Percentiles rank a stretch among this genome's conserved stretches.
These are phyloP conservation scores for Leccinum longicurvipes DNA, from an alignment of 768 basidiomycete species.

Conservation along the genomic window DNA sequence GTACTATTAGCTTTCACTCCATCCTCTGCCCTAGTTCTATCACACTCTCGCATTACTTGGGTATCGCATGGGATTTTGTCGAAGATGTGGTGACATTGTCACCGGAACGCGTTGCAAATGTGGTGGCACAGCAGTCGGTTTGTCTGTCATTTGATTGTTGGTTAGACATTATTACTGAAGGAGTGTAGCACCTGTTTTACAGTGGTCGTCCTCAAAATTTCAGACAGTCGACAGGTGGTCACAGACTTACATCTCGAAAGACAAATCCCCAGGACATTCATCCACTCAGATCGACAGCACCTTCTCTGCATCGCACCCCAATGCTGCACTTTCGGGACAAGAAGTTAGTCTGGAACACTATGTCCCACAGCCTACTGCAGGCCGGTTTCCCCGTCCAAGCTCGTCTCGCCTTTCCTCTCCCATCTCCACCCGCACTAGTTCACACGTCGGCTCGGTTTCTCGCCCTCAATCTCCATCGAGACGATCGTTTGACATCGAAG, in stretches of 20 bases:
- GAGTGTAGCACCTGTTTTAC: conserved; percentile 58
- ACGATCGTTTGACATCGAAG: conserved; percentile 24
- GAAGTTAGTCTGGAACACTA: conserved; percentile 4
- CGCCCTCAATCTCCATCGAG: conserved; percentile 61
- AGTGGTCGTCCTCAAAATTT: conserved; percentile 50
- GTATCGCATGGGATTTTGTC: conserved; percentile 72
- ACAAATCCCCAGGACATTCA: conserved; percentile 44
- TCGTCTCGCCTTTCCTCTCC: conserved; percentile 32
- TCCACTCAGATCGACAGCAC: conserved; percentile 20
- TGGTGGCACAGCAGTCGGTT: conserved; percentile 77
- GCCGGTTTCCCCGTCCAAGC: conserved; percentile 51
- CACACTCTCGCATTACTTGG: neutral
- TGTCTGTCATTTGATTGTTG: conserved; percentile 30
- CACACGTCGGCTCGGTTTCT: conserved; percentile 55
- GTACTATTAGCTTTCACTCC: neutral
- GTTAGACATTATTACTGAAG: conserved; percentile 12
- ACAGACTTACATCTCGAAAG: conserved; percentile 65
- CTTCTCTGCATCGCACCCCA: conserved; percentile 11
- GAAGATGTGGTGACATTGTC: conserved; percentile 83
- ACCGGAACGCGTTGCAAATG: conserved; percentile 69
- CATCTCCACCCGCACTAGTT: conserved; percentile 48
- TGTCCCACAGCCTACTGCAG: conserved; percentile 11
- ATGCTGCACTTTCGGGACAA: conserved; percentile 5
- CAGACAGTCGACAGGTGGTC: conserved; percentile 69
- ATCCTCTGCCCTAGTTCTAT: neutral